phyloP scores from a whole-genome alignment of 306 rosid species.

The Styphnolobium japonicum region DNA sequence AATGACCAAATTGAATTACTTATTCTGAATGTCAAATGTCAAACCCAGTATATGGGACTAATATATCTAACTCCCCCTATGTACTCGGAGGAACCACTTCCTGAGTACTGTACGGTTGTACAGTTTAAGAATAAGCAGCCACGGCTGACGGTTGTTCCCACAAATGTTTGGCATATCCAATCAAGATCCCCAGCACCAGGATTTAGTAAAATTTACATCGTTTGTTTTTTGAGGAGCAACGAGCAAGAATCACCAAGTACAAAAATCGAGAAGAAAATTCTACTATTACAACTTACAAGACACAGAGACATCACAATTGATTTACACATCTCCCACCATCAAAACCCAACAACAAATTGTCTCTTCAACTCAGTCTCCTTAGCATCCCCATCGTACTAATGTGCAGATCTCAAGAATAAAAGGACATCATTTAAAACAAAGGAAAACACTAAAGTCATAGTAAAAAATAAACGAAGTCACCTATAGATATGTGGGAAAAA shows the following conservation, averaged over 20 bases:
- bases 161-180: slow-evolving; percentile 22
- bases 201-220: slow-evolving; percentile 35
- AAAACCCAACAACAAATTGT: slow-evolving; percentile 40
- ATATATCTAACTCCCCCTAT: background rate
- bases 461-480: slow-evolving; percentile 40
- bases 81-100: background rate
- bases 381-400: slow-evolving; percentile 40
- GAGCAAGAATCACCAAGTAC: slow-evolving; percentile 40
- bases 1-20: background rate
- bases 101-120: background rate
- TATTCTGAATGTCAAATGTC: background rate
- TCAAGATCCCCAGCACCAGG: slow-evolving; percentile 17
- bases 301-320: slow-evolving; percentile 47
- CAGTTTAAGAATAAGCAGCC: background rate
- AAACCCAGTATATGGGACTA: background rate
- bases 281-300: slow-evolving; percentile 52
- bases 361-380: slow-evolving; percentile 44
- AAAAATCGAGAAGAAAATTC: slow-evolving; percentile 37
- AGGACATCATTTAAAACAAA: slow-evolving; percentile 39
- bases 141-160: slow-evolving; percentile 11
- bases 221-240: slow-evolving; percentile 37
- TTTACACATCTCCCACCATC: slow-evolving; percentile 57
- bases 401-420: slow-evolving; percentile 57
- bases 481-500: slow-evolving; percentile 39
- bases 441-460: slow-evolving; percentile 45